These are phyloP conservation scores for Fusarium sambucinum DNA, from an alignment of 2,329 filamentous ascomycete species.

Conservation along the genomic window DNA sequence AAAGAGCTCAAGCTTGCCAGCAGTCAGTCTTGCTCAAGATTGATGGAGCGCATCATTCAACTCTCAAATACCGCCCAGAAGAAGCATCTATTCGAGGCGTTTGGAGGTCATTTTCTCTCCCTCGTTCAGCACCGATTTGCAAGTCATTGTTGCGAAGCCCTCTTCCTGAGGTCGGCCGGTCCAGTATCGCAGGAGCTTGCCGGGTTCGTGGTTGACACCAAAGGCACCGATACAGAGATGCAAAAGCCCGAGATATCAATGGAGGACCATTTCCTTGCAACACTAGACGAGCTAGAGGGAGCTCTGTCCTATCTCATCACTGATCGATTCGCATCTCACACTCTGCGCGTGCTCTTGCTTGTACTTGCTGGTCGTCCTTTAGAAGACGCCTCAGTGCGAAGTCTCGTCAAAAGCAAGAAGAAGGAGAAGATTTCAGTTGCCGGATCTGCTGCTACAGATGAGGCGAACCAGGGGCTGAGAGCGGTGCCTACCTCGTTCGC, in stretches of 20 bases:
- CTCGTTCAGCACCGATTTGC: slow-evolving; percentile 96
- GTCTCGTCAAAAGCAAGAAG: slow-evolving; percentile 88
- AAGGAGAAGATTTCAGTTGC: slow-evolving; percentile 84
- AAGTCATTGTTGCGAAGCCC: slow-evolving; percentile 94
- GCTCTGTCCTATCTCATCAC: slow-evolving; percentile 87
- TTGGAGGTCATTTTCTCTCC: slow-evolving; percentile 86
- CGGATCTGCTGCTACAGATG: slow-evolving; percentile 64
- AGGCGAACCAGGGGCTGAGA: slow-evolving; percentile 58
- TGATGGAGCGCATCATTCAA: slow-evolving; percentile 92
- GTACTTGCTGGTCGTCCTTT: slow-evolving; percentile 87
- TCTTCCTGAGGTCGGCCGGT: slow-evolving; percentile 87
- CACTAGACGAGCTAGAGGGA: slow-evolving; percentile 88
- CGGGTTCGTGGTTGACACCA: slow-evolving; percentile 59
- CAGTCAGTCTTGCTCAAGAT: slow-evolving; percentile 92
- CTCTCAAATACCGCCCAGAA: slow-evolving; percentile 83
- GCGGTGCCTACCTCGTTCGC: slow-evolving; percentile 84
- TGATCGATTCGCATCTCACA: slow-evolving; percentile 90
- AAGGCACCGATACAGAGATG: slow-evolving; percentile 58
- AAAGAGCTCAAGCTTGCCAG: slow-evolving; percentile 97
- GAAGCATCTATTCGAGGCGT: slow-evolving; percentile 87
- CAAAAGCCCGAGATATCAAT: slow-evolving; percentile 71
- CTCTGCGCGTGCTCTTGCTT: slow-evolving; percentile 85
- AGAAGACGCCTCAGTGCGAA: slow-evolving; percentile 74
- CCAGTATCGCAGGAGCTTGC: slow-evolving; percentile 80
- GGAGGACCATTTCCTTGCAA: slow-evolving; percentile 86